Percentiles rank a stretch among this genome's conserved stretches.
These are phyloP conservation scores for Xylaria sp. DNA, from an alignment of 2,329 filamentous ascomycete species.

Conservation along the genomic window DNA sequence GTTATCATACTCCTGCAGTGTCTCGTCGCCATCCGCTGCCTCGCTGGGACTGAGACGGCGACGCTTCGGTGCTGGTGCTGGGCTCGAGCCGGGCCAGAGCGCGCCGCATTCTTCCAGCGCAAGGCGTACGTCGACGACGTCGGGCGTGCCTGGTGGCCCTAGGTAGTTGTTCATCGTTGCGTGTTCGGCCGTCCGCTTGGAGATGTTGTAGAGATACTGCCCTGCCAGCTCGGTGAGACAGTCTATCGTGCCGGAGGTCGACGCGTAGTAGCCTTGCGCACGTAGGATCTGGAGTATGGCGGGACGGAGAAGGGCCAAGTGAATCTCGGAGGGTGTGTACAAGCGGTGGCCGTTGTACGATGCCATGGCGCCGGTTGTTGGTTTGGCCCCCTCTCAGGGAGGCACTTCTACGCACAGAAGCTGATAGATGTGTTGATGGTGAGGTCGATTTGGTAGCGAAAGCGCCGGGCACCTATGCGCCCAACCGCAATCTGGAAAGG, in stretches of 20 bases:
- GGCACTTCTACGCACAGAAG: neutral
- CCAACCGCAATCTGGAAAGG: neutral
- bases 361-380: constrained; percentile 29
- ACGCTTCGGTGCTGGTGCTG: constrained; percentile 15
- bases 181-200: constrained; percentile 73
- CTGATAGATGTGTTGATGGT: neutral
- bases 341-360: constrained; percentile 30
- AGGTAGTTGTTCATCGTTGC: constrained; percentile 71
- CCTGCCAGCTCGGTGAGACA: constrained; percentile 85
- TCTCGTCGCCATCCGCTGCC: neutral
- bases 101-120: constrained; percentile 83
- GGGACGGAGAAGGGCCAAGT: constrained; percentile 81
- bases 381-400: neutral
- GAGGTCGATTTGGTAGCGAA: neutral
- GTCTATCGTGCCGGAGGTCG: constrained; percentile 82
- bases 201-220: constrained; percentile 78
- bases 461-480: neutral
- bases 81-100: constrained; percentile 68
- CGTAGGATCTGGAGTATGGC: constrained; percentile 90
- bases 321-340: constrained; percentile 35
- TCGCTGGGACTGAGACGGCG: constrained; percentile 15
- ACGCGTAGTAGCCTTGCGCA: constrained; percentile 86
- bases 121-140: constrained; percentile 80
- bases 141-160: constrained; percentile 58
- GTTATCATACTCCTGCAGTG: neutral